Base-by-base conservation (phyloP, 164 flowering plant genomes). In the Sedum album region DNA sequence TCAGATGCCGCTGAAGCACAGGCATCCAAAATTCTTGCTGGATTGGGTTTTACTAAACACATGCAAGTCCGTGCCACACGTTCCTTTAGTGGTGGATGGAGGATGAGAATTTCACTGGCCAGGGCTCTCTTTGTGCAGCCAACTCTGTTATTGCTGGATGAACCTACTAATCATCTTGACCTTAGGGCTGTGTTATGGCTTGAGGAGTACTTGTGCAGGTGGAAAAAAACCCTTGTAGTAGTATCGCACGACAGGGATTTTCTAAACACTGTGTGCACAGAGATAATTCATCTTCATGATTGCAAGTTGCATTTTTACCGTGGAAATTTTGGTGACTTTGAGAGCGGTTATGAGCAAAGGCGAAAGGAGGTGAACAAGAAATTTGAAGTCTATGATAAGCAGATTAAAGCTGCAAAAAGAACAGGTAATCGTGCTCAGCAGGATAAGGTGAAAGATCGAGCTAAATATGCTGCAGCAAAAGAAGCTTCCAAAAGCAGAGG, bases 91-190 rank as follows among this genome's bases (percentile, higher is more conserved):
- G 62, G 62, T 57, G 62, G 62, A 20, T 57, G 96, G 96, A 86
- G 96, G 69, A 90, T 88, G 96, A 85, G 94, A 71, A 90, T 90
- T 23, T 88, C 90, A 31, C 71, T 90, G 71, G 94, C 96, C 26
- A 75, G 92, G 79, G 94, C 96, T 2, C 90, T 88, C 31, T 90
- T 90, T 77, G 81, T 88, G 66, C 93, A 88, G 72, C 94, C 96
- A 15, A 86, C 96, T 23, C 84, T 88, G 14, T 71, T 90, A 41
- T 71, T 90, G 66, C 73, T 90, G 30, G 96, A 90, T 79, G 93
- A 90, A 70, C 96, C 91, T 53, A 90, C 96, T 20, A 89, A 90
- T 71, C 93, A 90, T 78, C 93, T 90, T 68, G 96, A 90, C 70
- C 86, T 90, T 6, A 76, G 93, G 69, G 96, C 96, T 48, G 93